Evolutionary conservation across 345 rosid genomes (phyloP).

Genomic region (Carallia brachiata): DNA sequence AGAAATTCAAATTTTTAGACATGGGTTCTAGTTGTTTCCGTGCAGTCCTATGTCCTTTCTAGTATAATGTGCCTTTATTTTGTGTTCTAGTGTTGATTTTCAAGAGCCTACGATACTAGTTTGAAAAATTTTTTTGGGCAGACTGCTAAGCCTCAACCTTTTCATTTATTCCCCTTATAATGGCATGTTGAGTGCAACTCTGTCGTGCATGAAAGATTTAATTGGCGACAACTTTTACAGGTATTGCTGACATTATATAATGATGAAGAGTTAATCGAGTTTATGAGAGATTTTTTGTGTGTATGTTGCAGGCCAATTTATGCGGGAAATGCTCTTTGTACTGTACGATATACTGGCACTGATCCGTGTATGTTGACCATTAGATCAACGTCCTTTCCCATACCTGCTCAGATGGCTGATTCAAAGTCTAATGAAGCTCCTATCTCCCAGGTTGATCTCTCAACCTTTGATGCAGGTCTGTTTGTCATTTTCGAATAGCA

Average conservation of each 20-base stretch:
- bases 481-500: slow-evolving; percentile 25
- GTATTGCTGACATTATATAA: not conserved
- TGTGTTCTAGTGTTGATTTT: not conserved
- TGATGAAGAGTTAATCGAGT: slow-evolving; percentile 5
- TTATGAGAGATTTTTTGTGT: not conserved
- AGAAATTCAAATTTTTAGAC: not conserved
- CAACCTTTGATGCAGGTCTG: slow-evolving; percentile 75
- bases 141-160: not conserved
- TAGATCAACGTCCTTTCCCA: slow-evolving; percentile 79
- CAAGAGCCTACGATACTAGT: not conserved
- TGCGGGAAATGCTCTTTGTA: slow-evolving; percentile 97
- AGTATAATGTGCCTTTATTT: too few species aligned
- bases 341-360: slow-evolving; percentile 68
- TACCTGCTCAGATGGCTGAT: slow-evolving; percentile 29
- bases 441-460: slow-evolving; percentile 89
- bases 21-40: not conserved
- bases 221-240: not conserved
- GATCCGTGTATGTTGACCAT: slow-evolving; percentile 80
- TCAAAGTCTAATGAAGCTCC: slow-evolving; percentile 55
- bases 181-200: too few species aligned
- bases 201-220: too few species aligned
- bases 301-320: slow-evolving; percentile 77
- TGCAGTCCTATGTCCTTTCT: too few species aligned
- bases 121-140: not conserved
- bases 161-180: not conserved